phyloP scores from a whole-genome alignment of 2,329 filamentous ascomycete species.

The Ilyonectria robusta region DNA sequence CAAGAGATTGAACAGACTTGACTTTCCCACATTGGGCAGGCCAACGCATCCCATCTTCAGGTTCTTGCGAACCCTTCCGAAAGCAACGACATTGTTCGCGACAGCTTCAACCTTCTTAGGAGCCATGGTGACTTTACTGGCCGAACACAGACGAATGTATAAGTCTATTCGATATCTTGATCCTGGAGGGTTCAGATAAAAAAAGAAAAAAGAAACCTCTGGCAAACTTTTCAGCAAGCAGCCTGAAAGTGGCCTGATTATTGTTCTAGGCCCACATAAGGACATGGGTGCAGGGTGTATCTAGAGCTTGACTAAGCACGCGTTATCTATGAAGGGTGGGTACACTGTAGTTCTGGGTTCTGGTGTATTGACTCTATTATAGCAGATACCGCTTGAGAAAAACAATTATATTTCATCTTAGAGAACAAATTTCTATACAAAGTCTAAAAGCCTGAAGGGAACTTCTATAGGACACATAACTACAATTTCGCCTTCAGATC shows the following conservation, averaged over 20 bases:
- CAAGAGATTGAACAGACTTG: slow-evolving; percentile 61
- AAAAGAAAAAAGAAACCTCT: slow-evolving; percentile 30
- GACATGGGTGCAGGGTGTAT: slow-evolving; percentile 37
- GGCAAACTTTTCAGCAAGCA: slow-evolving; percentile 46
- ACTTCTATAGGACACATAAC: background rate
- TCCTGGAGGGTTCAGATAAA: slow-evolving; percentile 25
- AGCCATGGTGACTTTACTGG: slow-evolving; percentile 51
- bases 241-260: slow-evolving; percentile 36
- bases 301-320: slow-evolving; percentile 5
- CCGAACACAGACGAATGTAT: slow-evolving; percentile 8
- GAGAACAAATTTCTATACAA: no score
- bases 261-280: slow-evolving; percentile 41
- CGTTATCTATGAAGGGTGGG: background rate
- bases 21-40: slow-evolving; percentile 62
- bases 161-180: slow-evolving; percentile 15
- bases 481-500: slow-evolving; percentile 35
- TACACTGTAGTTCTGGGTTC: background rate
- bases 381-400: no score
- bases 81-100: slow-evolving; percentile 61
- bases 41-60: slow-evolving; percentile 64
- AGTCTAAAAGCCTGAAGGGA: no score
- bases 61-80: slow-evolving; percentile 60
- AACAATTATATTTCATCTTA: no score
- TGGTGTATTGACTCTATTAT: no score
- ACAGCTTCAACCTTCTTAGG: slow-evolving; percentile 59